Base-by-base conservation (phyloP, 345 rosid genomes). In the Populus pruinosa region DNA sequence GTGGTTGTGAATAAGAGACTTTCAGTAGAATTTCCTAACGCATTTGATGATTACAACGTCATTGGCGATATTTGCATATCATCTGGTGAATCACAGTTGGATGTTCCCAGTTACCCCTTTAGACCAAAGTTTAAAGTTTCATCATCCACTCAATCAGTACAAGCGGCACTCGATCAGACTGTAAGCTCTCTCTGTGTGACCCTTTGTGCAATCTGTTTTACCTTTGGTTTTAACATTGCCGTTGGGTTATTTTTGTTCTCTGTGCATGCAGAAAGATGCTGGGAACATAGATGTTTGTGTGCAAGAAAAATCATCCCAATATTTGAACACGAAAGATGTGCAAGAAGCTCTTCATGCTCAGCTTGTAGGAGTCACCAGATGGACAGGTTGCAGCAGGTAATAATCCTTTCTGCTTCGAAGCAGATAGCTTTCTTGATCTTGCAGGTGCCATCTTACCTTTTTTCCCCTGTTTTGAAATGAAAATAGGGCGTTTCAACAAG, bases 331-430 rank as follows among this genome's bases (percentile, higher is more conserved):
- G 29, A 73, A 77, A 81, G 67, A 72, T 7, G 78, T 81, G 31
- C 84, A 73, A 69, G 65, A 64, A 71, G 77, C 84, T 20, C 62
- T 81, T 39, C 80, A 81, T 61, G 84, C 80, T 25, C 33, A 63
- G 70, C 84, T 77, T 16, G 65, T 77, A 1, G 80, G 80, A 35
- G 67, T 81, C 55, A n/a, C 62, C 55, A 61, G 35, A n/a, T 77
- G 84, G 80, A 44, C 31, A 20, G 5, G 25, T 69, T 81, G 80
- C 71, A 77, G 71, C 78, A 23, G 18, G 84, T 81, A 73, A 35
- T 50, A n/a, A 4, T 16, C 38, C 69, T 21, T n/a, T 50, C 14
- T 44, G 25, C 43, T 25, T 27, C 16, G n/a, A 38, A 23, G 43
- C 4, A 38, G 41, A 38, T 61, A 39, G 29, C 23, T 17, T 25